These are phyloP conservation scores for Dactylellina sp. DNA, from an alignment of 2,329 filamentous ascomycete genomes.

Conservation along the genomic window DNA sequence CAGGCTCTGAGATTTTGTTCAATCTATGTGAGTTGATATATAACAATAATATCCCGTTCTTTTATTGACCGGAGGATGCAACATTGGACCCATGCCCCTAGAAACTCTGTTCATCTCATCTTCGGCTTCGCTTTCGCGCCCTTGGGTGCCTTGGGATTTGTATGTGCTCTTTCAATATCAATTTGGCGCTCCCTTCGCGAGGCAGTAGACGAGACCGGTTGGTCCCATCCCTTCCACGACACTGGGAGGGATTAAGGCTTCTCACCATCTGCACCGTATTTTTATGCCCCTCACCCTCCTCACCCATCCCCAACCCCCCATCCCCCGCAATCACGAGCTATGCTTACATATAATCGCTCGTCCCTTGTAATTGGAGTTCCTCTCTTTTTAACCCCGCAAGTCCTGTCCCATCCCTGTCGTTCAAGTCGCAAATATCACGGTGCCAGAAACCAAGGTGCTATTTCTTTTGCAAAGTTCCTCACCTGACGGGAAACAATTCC, in stretches of 20 bases:
- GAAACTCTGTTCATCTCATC: conserved; percentile 45
- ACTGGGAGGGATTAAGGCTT: conserved; percentile 45
- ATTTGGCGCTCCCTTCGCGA: conserved; percentile 44
- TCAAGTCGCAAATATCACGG: conserved; percentile 43
- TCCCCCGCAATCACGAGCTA: conserved; percentile 53
- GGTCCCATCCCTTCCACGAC: conserved; percentile 26
- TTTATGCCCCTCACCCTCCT: conserved; percentile 44
- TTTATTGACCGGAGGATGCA: conserved; percentile 47
- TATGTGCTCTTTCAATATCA: conserved; percentile 38
- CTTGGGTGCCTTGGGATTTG: conserved; percentile 30
- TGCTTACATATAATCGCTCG: conserved; percentile 50
- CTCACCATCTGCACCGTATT: conserved; percentile 41
- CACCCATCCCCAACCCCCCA: conserved; percentile 14
- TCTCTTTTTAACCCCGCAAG: conserved; percentile 53
- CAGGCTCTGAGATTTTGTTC: conserved; percentile 19
- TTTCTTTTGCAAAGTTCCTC: conserved; percentile 46
- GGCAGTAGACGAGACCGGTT: conserved; percentile 55
- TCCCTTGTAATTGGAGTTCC: conserved; percentile 52
- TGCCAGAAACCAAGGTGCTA: conserved; percentile 29
- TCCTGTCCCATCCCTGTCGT: conserved; percentile 36
- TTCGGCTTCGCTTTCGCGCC: conserved; percentile 10
- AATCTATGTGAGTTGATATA: conserved; percentile 38
- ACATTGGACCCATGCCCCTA: conserved; percentile 46
- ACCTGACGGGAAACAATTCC: conserved; percentile 50
- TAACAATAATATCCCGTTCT: conserved; percentile 50